Conservation (phyloP, 106 monocot genomes). For the Dioscorea dumetorum region DNA sequence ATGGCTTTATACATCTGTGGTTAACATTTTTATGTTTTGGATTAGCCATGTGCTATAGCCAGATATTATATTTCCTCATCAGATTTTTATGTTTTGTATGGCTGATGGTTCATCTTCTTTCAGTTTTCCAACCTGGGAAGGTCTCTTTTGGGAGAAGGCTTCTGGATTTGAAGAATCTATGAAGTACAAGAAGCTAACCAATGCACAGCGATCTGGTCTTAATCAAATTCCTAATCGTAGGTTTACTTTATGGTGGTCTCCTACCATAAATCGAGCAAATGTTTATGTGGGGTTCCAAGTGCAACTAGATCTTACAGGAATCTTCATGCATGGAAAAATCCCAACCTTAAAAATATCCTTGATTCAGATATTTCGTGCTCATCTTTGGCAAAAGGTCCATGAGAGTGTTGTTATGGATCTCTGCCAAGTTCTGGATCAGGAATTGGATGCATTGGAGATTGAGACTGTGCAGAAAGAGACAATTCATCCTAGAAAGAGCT, state of each 20-base stretch:
- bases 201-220: slow-evolving; percentile 92
- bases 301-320: slow-evolving; percentile 96
- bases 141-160: slow-evolving; percentile 99
- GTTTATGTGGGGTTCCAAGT: slow-evolving; percentile 99
- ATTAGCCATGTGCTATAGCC: background rate
- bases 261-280: slow-evolving; percentile 98
- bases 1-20: background rate
- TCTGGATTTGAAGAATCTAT: slow-evolving; percentile 99
- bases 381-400: slow-evolving; percentile 99
- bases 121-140: slow-evolving; percentile 99
- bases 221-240: slow-evolving; percentile 99
- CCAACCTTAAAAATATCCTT: slow-evolving; percentile 97
- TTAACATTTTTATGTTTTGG: background rate
- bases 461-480: slow-evolving; percentile 99
- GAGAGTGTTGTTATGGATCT: slow-evolving; percentile 99
- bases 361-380: slow-evolving; percentile 99
- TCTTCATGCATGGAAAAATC: slow-evolving; percentile 99
- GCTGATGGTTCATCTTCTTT: slow-evolving; percentile 1
- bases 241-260: slow-evolving; percentile 99
- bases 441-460: slow-evolving; percentile 95
- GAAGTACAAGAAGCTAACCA: slow-evolving; percentile 99
- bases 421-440: slow-evolving; percentile 98
- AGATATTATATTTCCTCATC: background rate
- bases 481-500: slow-evolving; percentile 99
- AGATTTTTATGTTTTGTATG: background rate